Evolutionary conservation across 148 eudicot species (phyloP).

Genomic region (Spergularia marina): DNA sequence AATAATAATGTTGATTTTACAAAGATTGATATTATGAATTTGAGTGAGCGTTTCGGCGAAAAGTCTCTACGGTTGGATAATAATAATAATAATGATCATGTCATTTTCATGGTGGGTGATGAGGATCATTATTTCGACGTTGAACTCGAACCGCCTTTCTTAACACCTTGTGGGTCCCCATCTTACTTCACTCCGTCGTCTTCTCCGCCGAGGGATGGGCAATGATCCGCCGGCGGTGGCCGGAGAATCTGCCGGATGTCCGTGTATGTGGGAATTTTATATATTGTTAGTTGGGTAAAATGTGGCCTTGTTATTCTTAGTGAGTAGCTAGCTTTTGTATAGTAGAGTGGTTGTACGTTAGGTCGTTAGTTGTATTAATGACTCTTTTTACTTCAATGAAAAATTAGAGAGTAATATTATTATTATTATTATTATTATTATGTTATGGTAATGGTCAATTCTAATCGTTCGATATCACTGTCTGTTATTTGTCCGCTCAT

Average conservation of each 20-base stretch:
- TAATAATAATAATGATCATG: background rate
- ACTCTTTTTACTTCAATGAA: background rate
- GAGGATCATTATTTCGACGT: conserved; percentile 11
- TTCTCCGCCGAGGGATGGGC: conserved; percentile 20
- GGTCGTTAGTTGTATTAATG: conserved; percentile 18
- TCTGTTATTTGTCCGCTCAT: no score
- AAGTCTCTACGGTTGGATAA: no score
- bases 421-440: no score
- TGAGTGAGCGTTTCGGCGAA: background rate
- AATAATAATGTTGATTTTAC: background rate
- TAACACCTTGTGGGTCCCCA: conserved; percentile 30
- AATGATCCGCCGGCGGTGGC: background rate
- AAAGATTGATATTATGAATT: background rate
- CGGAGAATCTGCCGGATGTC: no score
- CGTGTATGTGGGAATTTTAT: background rate
- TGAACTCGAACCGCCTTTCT: conserved; percentile 31
- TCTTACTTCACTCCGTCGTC: conserved; percentile 24
- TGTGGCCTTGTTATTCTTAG: background rate
- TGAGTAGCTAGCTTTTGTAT: conserved; percentile 1
- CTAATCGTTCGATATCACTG: no score
- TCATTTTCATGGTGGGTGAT: conserved; percentile 12
- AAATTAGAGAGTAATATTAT: background rate
- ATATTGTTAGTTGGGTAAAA: background rate
- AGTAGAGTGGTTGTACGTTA: conserved; percentile 9
- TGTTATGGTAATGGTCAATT: no score